A percentile compares a stretch with the other conserved stretches of the same genome.
These are phyloP conservation scores for Sporisorium reilianum DNA, from an alignment of 1,284 basidiomycete genomes.

Conservation along the genomic window DNA sequence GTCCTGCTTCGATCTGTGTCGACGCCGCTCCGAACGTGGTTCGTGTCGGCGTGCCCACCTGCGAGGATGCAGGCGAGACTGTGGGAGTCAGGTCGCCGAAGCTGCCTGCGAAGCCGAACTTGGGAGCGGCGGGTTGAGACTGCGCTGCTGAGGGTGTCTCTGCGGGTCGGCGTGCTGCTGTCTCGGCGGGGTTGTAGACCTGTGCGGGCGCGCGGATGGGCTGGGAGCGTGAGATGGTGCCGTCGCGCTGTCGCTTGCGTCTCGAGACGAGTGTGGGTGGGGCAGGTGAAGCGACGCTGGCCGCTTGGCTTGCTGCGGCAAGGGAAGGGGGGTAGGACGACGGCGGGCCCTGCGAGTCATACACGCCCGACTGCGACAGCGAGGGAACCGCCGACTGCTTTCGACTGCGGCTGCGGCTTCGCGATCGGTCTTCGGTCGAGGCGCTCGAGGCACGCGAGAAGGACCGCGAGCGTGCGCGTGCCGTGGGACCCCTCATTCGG, in stretches of 20 bases:
- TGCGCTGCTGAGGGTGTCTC: constrained; percentile 12
- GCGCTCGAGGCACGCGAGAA: constrained; percentile 42
- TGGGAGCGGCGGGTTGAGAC: constrained; percentile 18
- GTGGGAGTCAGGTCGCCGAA: constrained; percentile 36
- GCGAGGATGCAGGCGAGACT: constrained; percentile 24
- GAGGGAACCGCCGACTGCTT: constrained; percentile 22
- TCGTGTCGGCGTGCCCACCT: constrained; percentile 20
- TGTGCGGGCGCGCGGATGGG: constrained; percentile 14
- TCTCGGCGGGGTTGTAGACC: constrained; percentile 5
- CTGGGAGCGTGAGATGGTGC: constrained; percentile 14
- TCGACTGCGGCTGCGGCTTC: constrained; percentile 32
- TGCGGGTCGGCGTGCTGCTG: background rate
- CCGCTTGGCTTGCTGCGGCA: constrained; percentile 19
- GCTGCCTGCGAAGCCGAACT: constrained; percentile 25
- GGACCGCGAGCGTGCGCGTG: constrained; percentile 41
- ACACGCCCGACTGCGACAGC: constrained; percentile 20
- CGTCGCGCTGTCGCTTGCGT: constrained; percentile 19
- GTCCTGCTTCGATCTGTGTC: constrained; percentile 44
- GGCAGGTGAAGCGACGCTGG: constrained; percentile 14
- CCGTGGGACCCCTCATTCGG: constrained; percentile 29
- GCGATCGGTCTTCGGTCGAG: constrained; percentile 25
- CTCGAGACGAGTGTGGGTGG: constrained; percentile 27
- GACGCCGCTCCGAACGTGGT: constrained; percentile 12
- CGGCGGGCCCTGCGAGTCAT: constrained; percentile 12
- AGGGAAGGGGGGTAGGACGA: constrained; percentile 34